Conservation (phyloP, 1,284 basidiomycete species). For the Psilocybe mexicana region DNA sequence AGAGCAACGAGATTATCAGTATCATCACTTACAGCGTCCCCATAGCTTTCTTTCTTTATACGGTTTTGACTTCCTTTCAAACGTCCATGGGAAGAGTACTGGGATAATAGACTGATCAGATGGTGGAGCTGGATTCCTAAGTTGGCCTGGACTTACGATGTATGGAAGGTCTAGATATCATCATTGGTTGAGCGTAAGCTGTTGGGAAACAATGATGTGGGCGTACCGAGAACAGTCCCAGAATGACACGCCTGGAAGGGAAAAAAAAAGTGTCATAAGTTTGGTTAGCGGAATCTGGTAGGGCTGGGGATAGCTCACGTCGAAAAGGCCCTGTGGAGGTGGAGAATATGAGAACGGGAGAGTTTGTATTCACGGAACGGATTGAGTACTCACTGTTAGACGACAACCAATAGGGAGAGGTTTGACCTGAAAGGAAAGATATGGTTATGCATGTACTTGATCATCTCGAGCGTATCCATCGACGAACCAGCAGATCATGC, state of each 20-base stretch:
- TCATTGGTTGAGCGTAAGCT: background rate
- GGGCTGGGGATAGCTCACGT: slow-evolving; percentile 45
- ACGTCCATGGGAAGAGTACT: slow-evolving; percentile 66
- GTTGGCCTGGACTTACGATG: slow-evolving; percentile 41
- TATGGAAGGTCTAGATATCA: slow-evolving; percentile 56
- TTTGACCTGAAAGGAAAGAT: slow-evolving; percentile 43
- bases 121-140: background rate
- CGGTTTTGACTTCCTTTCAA: slow-evolving; percentile 52
- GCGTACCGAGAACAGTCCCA: slow-evolving; percentile 59
- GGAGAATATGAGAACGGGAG: background rate
- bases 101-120: background rate
- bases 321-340: slow-evolving; percentile 58
- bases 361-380: background rate
- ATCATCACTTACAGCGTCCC: slow-evolving; percentile 49
- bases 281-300: background rate
- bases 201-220: background rate
- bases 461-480: background rate
- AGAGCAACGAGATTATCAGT: background rate
- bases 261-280: background rate
- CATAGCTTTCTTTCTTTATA: slow-evolving; percentile 39
- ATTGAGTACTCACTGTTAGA: slow-evolving; percentile 55
- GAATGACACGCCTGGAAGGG: slow-evolving; percentile 58
- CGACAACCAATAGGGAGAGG: slow-evolving; percentile 63
- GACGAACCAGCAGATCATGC: slow-evolving; percentile 58
- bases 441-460: background rate